These are phyloP conservation scores for Erigeron canadensis DNA, from an alignment of 129 eudicot genomes.

Conservation along the genomic window DNA sequence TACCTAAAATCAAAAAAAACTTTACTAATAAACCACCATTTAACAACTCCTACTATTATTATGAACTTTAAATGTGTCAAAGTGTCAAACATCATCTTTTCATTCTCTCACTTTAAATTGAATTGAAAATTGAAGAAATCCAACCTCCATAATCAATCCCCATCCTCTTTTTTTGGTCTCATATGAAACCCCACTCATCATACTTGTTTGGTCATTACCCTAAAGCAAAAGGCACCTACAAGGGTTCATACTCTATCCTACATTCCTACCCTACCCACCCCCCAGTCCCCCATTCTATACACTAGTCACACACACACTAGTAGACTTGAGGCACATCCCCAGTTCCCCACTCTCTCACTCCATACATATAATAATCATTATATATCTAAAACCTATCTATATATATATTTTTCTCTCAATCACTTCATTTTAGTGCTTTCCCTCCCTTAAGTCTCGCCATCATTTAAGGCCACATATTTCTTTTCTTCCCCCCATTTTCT, in stretches of 20 bases:
- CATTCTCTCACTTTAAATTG: neutral
- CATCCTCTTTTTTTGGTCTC: conserved; percentile 34
- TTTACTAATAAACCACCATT: no score
- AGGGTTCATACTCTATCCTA: conserved; percentile 11
- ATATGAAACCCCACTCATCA: conserved; percentile 33
- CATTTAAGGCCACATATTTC: conserved; percentile 43
- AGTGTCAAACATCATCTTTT: conserved; percentile 2
- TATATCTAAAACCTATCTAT: no score
- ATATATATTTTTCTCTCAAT: conserved; percentile 15
- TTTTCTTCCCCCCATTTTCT: conserved; percentile 19
- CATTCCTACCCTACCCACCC: conserved; percentile 13
- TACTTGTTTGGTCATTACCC: conserved; percentile 6
- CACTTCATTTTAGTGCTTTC: conserved; percentile 26
- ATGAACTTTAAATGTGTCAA: neutral
- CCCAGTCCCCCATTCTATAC: neutral
- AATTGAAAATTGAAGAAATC: conserved; percentile 11
- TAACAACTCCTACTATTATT: no score
- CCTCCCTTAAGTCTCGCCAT: conserved; percentile 51
- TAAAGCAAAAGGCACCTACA: conserved; percentile 11
- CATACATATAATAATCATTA: neutral
- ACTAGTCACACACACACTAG: conserved; percentile 13
- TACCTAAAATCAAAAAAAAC: no score
- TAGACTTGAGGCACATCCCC: neutral
- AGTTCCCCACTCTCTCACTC: neutral
- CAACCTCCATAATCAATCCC: conserved; percentile 7